Base-by-base conservation (phyloP, 305 asterid genomes). In the Andrographis paniculata region DNA sequence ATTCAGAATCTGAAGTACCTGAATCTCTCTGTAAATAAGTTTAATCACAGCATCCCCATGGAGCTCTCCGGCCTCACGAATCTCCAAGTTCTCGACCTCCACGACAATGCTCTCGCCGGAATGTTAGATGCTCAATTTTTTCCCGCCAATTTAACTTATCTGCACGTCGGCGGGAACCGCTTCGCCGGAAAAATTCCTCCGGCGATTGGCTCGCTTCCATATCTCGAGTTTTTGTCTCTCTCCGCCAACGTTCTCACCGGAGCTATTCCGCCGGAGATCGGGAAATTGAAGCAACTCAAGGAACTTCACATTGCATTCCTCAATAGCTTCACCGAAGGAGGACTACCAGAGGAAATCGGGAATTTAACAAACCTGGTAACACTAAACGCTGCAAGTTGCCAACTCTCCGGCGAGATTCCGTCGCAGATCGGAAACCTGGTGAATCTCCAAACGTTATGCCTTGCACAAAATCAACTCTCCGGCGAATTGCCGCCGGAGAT, bases 231-330 rank as follows among this genome's bases (percentile, higher is more conserved):
- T 52, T 75, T 79, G 1, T 73, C 85, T 4, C 55, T 79, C 44
- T 71, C 82, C 5, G 89, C 85, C 0, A 73, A 79, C 51, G 82
- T 58, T 55, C 65, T 79, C 10, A 27, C 55, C 15, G 85, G 85
- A 3, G 20, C 5, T 8, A 76, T 79, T 16, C 89, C 89, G 1
- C 47, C 56, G 35, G 82, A 70, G 65, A 37, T 79, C 0, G 77
- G 73, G 11, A 31, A 31, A 8, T 5, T 31, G 11, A 31, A 6
- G 14, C 5, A 11, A 14, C 37, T 31, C 14, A 31, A 31, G 37
- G 37, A 31, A 11, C 37, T 31, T 5, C 11, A 31, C 12, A 31
- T 31, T 31, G 37, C 13, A 14, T 31, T 5, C 37, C 11, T 5
- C 14, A 31, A 31, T 14, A 5, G 13, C 2, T 31, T 31, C 11